Conservation (phyloP, 179 eudicot genomes). For the Actinidia arguta region DNA sequence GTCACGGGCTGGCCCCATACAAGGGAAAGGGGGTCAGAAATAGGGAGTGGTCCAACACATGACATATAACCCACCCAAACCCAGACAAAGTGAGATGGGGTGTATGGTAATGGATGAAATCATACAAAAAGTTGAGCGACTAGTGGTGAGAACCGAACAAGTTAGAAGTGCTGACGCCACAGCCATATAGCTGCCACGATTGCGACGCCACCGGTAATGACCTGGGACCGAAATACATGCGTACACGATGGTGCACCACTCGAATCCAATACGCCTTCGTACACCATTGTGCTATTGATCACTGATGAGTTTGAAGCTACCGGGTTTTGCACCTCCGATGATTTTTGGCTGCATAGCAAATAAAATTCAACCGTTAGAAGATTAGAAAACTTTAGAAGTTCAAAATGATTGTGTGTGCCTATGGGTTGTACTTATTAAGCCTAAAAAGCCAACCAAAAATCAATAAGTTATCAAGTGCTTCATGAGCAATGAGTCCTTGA, state of each 20-base stretch:
- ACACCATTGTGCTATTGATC: conserved; percentile 60
- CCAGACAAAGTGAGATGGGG: conserved; percentile 20
- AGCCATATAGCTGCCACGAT: conserved; percentile 38
- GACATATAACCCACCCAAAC: conserved; percentile 16
- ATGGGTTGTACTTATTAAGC: too few relatives aligned
- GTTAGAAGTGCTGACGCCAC: conserved; percentile 35
- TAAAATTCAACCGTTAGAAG: background rate
- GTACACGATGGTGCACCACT: conserved; percentile 47
- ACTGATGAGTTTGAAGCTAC: background rate
- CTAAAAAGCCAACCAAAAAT: too few relatives aligned
- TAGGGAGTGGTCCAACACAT: conserved; percentile 17
- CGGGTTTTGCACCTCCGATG: conserved; percentile 36
- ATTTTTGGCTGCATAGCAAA: conserved; percentile 28
- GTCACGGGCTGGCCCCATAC: conserved; percentile 26
- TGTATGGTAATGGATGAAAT: background rate
- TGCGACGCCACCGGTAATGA: conserved; percentile 41
- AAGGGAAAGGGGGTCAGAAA: conserved; percentile 8
- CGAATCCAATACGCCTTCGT: conserved; percentile 52
- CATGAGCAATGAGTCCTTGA: too few relatives aligned
- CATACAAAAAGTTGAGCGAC: background rate
- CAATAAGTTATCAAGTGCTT: too few relatives aligned
- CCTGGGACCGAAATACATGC: conserved; percentile 30
- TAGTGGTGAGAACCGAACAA: background rate
- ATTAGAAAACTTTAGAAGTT: too few relatives aligned
- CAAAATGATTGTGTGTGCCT: too few relatives aligned